Evolutionary conservation across 805 yeast genomes (phyloP).

Genomic region (Nematodospora valgi): DNA sequence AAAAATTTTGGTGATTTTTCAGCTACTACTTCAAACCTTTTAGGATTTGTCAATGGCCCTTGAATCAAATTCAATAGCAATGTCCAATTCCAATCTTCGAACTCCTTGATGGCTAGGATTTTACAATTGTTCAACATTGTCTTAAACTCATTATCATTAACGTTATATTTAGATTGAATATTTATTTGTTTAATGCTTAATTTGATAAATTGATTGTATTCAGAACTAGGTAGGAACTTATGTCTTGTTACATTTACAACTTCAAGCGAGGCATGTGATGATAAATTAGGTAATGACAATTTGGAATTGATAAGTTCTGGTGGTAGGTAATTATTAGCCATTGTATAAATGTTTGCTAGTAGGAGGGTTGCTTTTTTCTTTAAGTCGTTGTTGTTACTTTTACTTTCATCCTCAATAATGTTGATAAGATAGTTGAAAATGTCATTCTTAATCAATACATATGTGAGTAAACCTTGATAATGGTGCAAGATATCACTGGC

Average conservation of each 20-base stretch:
- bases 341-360: constrained; percentile 55
- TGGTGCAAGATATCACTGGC: constrained; percentile 47
- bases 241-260: constrained; percentile 45
- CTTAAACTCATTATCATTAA: constrained; percentile 67
- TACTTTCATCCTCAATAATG: constrained; percentile 39
- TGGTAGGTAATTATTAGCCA: constrained; percentile 57
- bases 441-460: constrained; percentile 48
- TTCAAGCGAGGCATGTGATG: constrained; percentile 41
- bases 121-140: constrained; percentile 62
- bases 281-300: constrained; percentile 13
- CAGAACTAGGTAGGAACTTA: constrained; percentile 1
- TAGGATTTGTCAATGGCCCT: constrained; percentile 77
- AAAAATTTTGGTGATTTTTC: constrained; percentile 77
- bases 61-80: constrained; percentile 65
- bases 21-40: constrained; percentile 70
- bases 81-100: constrained; percentile 85
- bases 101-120: constrained; percentile 76
- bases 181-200: constrained; percentile 18
- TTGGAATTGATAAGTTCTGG: constrained; percentile 28
- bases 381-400: constrained; percentile 43
- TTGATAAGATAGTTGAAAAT: constrained; percentile 46
- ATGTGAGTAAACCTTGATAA: constrained; percentile 58
- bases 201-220: constrained; percentile 16
- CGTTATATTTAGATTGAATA: constrained; percentile 19
- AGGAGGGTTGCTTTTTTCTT: constrained; percentile 61